phyloP scores from a whole-genome alignment of 495 filamentous ascomycete species.

The Ramalina intermedia region DNA sequence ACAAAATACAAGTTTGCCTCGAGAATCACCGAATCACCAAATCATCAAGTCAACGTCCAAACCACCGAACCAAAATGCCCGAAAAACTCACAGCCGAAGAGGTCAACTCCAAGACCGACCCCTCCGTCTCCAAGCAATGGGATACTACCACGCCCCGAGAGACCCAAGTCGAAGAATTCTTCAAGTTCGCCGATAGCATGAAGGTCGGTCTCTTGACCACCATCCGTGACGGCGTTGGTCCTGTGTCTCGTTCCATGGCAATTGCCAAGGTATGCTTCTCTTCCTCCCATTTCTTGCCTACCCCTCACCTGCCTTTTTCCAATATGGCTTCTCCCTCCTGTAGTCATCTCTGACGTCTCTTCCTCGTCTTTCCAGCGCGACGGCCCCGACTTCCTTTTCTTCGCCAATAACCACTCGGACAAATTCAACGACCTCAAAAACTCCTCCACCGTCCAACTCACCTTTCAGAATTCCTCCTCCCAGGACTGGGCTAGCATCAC shows the following conservation, averaged over 20 bases:
- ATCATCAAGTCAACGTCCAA: too few species aligned
- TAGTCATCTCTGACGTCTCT: neutral
- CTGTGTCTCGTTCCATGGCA: slow-evolving; percentile 28
- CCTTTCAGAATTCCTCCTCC: slow-evolving; percentile 25
- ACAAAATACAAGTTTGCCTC: neutral
- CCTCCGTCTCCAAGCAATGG: slow-evolving; percentile 22
- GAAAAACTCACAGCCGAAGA: slow-evolving; percentile 16
- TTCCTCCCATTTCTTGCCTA: neutral
- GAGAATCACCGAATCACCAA: neutral
- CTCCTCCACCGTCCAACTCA: slow-evolving; percentile 20
- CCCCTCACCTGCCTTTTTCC: neutral
- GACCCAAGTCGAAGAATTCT: slow-evolving; percentile 22
- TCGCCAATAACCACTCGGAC: slow-evolving; percentile 27
- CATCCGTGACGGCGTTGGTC: slow-evolving; percentile 18
- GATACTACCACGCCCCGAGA: slow-evolving; percentile 19
- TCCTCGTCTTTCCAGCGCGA: slow-evolving; percentile 7
- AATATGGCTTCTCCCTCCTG: neutral
- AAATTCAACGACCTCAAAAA: slow-evolving; percentile 27
- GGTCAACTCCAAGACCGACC: slow-evolving; percentile 21
- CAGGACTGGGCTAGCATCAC: slow-evolving; percentile 28
- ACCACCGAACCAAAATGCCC: slow-evolving; percentile 20
- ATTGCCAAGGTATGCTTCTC: slow-evolving; percentile 18
- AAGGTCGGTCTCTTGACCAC: slow-evolving; percentile 22
- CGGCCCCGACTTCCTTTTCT: slow-evolving; percentile 32
- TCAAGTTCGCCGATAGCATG: slow-evolving; percentile 18